Evolutionary conservation across 352 stramenopile species (phyloP).

Genomic region (Aphanomyces invadans): DNA sequence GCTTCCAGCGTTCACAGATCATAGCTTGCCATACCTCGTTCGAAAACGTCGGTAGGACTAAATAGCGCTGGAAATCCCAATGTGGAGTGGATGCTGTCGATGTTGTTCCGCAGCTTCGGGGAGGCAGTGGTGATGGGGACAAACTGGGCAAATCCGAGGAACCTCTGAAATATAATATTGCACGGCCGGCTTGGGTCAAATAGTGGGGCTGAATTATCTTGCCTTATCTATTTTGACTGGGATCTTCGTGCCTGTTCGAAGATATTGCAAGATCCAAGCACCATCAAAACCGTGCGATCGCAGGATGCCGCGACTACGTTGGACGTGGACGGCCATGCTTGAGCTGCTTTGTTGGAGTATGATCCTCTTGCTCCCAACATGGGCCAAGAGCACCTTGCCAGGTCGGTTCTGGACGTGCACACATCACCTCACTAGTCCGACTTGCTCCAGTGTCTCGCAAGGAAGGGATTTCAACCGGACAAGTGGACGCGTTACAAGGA

Average conservation of each 20-base stretch:
- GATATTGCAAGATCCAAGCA: not conserved
- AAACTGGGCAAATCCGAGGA: too few relatives aligned
- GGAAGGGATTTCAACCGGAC: slow-evolving; percentile 12
- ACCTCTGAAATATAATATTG: too few relatives aligned
- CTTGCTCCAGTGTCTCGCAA: slow-evolving; percentile 13
- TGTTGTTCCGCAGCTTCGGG: too few relatives aligned
- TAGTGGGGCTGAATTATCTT: too few relatives aligned
- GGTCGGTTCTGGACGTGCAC: not conserved
- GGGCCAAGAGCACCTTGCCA: slow-evolving; percentile 17
- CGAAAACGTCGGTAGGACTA: too few relatives aligned
- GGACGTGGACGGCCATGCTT: not conserved
- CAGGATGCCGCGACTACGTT: not conserved
- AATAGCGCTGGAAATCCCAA: too few relatives aligned
- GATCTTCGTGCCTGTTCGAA: not conserved
- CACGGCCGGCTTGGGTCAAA: too few relatives aligned
- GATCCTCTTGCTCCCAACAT: not conserved
- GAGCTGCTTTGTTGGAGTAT: not conserved
- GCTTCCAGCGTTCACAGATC: too few relatives aligned
- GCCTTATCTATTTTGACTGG: too few relatives aligned
- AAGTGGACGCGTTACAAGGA: slow-evolving; percentile 13
- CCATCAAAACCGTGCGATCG: not conserved
- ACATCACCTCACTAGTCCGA: not conserved
- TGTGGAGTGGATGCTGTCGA: too few relatives aligned
- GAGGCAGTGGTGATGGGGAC: too few relatives aligned
- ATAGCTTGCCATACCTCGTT: too few relatives aligned